phyloP scores from a whole-genome alignment of 2,329 filamentous ascomycete species.

The Fusarium albidum region DNA sequence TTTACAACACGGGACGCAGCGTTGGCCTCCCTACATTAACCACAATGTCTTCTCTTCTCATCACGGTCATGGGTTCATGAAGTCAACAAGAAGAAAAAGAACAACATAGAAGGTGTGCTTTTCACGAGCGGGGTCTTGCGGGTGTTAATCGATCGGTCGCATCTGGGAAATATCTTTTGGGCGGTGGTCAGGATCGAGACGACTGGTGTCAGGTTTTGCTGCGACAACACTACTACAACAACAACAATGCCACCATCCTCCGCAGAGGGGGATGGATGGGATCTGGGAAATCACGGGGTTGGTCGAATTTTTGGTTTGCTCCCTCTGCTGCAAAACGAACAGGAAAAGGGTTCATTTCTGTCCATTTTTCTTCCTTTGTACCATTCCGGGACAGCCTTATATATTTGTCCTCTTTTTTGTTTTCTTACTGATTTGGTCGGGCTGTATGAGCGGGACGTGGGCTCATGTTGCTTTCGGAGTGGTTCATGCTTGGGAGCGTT shows the following conservation, averaged over 20 bases:
- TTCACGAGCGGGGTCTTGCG: conserved; percentile 42
- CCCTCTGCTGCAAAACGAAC: conserved; percentile 43
- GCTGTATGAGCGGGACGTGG: conserved; percentile 21
- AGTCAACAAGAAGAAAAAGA: conserved; percentile 53
- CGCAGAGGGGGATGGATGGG: conserved; percentile 42
- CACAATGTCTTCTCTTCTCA: conserved; percentile 46
- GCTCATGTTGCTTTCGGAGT: conserved; percentile 32
- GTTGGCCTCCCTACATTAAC: conserved; percentile 35
- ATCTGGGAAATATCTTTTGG: conserved; percentile 44
- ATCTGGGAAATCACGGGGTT: conserved; percentile 47
- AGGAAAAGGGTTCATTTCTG: conserved; percentile 40
- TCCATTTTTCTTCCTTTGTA: conserved; percentile 41
- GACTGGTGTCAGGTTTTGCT: conserved; percentile 45
- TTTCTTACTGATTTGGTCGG: conserved; percentile 28
- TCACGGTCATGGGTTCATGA: conserved; percentile 53
- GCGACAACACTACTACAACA: conserved; percentile 33
- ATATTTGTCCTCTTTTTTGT: conserved; percentile 43
- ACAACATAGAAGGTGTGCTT: conserved; percentile 56
- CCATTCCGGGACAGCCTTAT: conserved; percentile 39
- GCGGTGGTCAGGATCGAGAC: conserved; percentile 46
- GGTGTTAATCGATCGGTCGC: conserved; percentile 49
- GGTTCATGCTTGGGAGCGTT: conserved; percentile 37
- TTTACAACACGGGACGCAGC: conserved; percentile 35
- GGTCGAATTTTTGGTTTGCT: conserved; percentile 44
- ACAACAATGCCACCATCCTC: conserved; percentile 37